Base-by-base conservation (phyloP, 257 asterid genomes). In the Lycium barbarum region DNA sequence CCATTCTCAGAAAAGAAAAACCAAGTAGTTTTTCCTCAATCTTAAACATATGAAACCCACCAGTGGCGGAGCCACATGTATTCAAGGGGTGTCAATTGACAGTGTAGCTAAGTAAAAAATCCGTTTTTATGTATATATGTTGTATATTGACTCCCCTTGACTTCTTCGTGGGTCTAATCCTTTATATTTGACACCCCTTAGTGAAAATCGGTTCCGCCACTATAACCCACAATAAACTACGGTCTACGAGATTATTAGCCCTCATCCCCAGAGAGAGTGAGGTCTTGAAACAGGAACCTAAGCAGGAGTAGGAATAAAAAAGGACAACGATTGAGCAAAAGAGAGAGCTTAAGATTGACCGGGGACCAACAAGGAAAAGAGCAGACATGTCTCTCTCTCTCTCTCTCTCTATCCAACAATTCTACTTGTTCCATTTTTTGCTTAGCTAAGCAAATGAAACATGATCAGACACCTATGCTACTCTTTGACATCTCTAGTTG, bases 221-320 rank as follows among this genome's bases (percentile, higher is more conserved):
- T 15, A 33, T 36, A 70, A 74, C 18, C 81, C 82, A 76, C 82
- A 76, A 76, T 14, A 76, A 47, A 51, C 82, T 51, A 51, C 51
- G 82, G 63, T 22, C 62, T 20, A 51, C n/a, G n/a, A 49, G 61
- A 74, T 49, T 49, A 74, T 22, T 74, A 49, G 62, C 62, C 15
- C 45, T 76, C 63, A 4, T 51, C 63, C 62, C 65, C 47, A 53
- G 22, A 49, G 62, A 74, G 45, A 47, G 43, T 12, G 62, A 66
- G 76, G 51, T 15, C 6, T 53, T 78, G 82, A 78, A 26, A 35
- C 82, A 78, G 65, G 65, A 78, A 78, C 7, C 40, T 76, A 78
- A 78, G 61, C 45, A 49, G 47, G 47, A 26, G 5, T 14, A 53
- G 82, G 49, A 8, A 26, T 14, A 6, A 78, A 14, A 51, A 51